Base-by-base conservation (phyloP, 2,329 filamentous ascomycete genomes). In the Aspergillus ustus region DNA sequence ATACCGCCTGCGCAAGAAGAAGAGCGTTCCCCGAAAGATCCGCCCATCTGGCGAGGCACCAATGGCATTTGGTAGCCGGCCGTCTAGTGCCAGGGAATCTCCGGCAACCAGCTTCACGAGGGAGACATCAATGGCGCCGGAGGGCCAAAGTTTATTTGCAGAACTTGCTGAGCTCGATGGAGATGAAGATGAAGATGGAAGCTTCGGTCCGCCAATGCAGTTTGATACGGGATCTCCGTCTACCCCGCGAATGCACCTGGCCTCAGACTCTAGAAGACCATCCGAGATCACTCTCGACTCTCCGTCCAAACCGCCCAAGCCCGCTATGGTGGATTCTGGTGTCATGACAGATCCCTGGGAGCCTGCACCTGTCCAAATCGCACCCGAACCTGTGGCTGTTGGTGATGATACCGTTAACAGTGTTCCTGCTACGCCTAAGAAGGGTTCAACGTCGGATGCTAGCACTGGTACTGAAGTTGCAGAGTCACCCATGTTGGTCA, bases 81-180 rank as follows among this genome's bases (percentile, higher is more conserved):
- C 73, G 40, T 75, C 76, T n/a, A 77, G 72, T 62, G 75, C 79
- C 5, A 81, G 80, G 60, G 81, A 85, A 63, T 83, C 81, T n/a
- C 84, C 84, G 11, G 82, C 84, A 9, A 73, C 80, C 29, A 85
- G 82, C 68, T 80, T 84, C 66, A 78, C 77, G 49, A 80, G 79
- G 61, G 80, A 78, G 55, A 4, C 46, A 11, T 72, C 78, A 34
- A 78, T 76, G 46, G 80, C 80, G n/a, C 77, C 80, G 54, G 81
- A 81, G 65, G 85, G 87, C 17, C 91, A 97, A 80, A 98, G 91
- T 71, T 82, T 99, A 54, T 96, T 95, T 74, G 93, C 93, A 45
- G 95, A 99, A 77, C 84, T 99, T 46, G 92, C 91, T 57, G 91
- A 92, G 67, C 81, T 97, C 48, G 89, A 87, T 63, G 87, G 87